Percentiles rank a stretch among this genome's conserved stretches.
Conservation (phyloP, 2,329 filamentous ascomycete genomes). For the Tricladium varicosporioides region DNA sequence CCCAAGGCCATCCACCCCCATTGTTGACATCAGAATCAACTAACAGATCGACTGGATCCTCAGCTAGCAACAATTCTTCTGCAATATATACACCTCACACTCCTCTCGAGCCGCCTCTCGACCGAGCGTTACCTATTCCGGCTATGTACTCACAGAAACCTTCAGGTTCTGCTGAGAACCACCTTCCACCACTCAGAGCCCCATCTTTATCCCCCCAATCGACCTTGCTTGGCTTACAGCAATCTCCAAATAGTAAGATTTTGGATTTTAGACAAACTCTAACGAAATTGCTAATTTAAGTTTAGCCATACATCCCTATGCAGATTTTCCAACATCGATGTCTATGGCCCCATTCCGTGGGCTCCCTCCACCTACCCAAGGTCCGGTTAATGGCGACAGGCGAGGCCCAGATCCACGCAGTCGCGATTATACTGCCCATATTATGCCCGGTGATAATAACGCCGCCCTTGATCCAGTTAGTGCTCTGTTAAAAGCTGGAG, state of each 20-base stretch:
- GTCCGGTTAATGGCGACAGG: slow-evolving; percentile 11
- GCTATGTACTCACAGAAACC: slow-evolving; percentile 28
- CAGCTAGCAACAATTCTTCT: slow-evolving; percentile 28
- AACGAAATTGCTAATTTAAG: not conserved
- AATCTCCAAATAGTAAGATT: slow-evolving; percentile 30
- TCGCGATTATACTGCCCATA: slow-evolving; percentile 21
- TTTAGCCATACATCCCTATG: slow-evolving; percentile 1
- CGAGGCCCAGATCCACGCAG: slow-evolving; percentile 14
- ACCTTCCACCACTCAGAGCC: slow-evolving; percentile 28
- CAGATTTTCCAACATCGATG: slow-evolving; percentile 9
- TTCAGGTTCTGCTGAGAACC: slow-evolving; percentile 25
- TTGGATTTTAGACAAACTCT: too few relatives aligned
- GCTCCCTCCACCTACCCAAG: slow-evolving; percentile 11
- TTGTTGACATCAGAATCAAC: slow-evolving; percentile 32
- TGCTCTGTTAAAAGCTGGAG: slow-evolving; percentile 56
- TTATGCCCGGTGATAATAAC: slow-evolving; percentile 32
- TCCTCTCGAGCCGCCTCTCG: slow-evolving; percentile 31
- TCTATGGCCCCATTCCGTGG: slow-evolving; percentile 29
- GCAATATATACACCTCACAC: slow-evolving; percentile 30
- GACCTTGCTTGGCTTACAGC: slow-evolving; percentile 16
- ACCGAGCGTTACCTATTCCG: slow-evolving; percentile 29
- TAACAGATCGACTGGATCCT: slow-evolving; percentile 26
- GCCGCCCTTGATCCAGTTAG: slow-evolving; percentile 54
- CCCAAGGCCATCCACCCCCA: slow-evolving; percentile 26
- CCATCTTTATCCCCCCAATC: slow-evolving; percentile 31